phyloP scores from a whole-genome alignment of 2,329 filamentous ascomycete species.

The Colletotrichum spaethianum region DNA sequence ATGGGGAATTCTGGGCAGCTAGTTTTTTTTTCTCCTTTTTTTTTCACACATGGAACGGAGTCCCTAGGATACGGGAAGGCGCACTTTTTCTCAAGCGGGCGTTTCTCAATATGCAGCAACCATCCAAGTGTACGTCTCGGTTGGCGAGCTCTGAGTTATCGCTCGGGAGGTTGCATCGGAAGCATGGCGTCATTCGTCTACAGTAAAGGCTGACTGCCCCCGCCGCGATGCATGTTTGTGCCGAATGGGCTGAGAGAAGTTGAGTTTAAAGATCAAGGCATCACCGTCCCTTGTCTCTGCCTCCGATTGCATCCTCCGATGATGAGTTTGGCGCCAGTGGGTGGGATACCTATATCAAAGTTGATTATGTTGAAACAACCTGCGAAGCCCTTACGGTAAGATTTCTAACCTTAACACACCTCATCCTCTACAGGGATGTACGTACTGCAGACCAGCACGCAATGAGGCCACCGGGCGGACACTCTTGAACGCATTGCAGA shows the following conservation, averaged over 20 bases:
- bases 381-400: neutral
- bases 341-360: neutral
- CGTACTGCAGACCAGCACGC: neutral
- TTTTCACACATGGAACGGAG: slow-evolving; percentile 35
- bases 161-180: slow-evolving; percentile 18
- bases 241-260: neutral
- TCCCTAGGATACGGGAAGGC: slow-evolving; percentile 27
- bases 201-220: slow-evolving; percentile 16
- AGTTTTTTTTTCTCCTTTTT: slow-evolving; percentile 39
- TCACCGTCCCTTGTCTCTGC: neutral
- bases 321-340: neutral
- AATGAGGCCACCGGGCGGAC: neutral
- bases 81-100: slow-evolving; percentile 23
- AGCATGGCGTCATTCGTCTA: slow-evolving; percentile 33
- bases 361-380: neutral
- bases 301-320: neutral
- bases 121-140: neutral
- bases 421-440: too few relatives aligned
- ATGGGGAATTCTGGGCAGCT: slow-evolving; percentile 21
- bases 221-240: slow-evolving; percentile 18
- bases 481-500: neutral
- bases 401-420: neutral
- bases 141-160: slow-evolving; percentile 13
- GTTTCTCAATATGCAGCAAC: slow-evolving; percentile 14
- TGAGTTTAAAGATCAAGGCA: neutral